phyloP scores from a whole-genome alignment of 2,329 filamentous ascomycete species.

The Fusarium penzigii region DNA sequence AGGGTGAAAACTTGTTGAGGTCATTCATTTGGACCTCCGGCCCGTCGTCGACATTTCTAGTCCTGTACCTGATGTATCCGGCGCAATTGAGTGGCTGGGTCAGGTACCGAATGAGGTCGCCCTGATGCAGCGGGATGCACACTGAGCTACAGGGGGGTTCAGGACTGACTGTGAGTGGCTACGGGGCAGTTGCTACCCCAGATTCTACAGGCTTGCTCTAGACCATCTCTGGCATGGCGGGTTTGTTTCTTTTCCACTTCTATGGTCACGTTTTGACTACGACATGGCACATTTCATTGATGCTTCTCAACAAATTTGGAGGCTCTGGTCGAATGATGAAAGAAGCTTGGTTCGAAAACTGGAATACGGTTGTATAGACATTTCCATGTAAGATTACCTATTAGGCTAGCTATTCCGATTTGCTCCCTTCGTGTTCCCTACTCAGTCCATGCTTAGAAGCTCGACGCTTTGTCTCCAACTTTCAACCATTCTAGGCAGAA shows the following conservation, averaged over 20 bases:
- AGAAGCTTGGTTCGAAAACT: no score
- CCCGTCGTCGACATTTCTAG: not conserved
- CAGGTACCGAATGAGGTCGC: not conserved
- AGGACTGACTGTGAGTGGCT: conserved; percentile 21
- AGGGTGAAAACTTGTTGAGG: conserved; percentile 1
- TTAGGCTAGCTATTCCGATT: no score
- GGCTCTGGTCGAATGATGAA: no score
- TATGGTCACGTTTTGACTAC: not conserved
- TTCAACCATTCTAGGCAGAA: conserved; percentile 1
- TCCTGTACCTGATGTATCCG: not conserved
- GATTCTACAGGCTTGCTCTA: conserved; percentile 18
- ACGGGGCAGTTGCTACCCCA: conserved; percentile 18
- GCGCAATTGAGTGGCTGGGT: not conserved
- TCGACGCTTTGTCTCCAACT: not conserved
- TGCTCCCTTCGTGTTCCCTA: no score
- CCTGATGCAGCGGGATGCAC: not conserved
- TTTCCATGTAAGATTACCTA: no score
- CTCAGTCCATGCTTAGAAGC: no score
- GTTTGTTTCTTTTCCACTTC: not conserved
- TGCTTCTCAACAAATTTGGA: not conserved
- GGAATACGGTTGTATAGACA: no score
- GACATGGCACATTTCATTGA: not conserved
- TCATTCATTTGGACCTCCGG: not conserved
- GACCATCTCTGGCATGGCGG: conserved; percentile 6
- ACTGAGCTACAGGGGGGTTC: not conserved